Evolutionary conservation across 352 stramenopile genomes (phyloP).

Genomic region (Pythium graminicola): DNA sequence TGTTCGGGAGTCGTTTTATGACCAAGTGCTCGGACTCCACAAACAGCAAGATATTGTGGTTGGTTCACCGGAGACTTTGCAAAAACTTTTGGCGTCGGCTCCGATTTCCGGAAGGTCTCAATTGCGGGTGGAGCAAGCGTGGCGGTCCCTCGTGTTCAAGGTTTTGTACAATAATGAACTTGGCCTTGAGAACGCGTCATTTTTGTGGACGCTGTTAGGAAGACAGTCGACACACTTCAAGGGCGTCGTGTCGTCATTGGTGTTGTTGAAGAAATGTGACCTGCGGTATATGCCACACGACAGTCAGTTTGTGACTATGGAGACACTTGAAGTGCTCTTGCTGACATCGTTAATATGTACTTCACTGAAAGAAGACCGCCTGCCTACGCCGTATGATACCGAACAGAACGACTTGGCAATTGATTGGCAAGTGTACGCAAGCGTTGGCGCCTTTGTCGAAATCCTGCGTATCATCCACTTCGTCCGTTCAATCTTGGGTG

Average conservation of each 20-base stretch:
- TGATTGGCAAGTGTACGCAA: constrained; percentile 44
- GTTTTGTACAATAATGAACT: constrained; percentile 32
- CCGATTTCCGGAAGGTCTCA: constrained; percentile 26
- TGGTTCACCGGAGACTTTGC: constrained; percentile 15
- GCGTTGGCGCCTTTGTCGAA: constrained; percentile 42
- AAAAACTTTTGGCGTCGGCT: constrained; percentile 25
- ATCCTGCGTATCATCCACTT: constrained; percentile 53
- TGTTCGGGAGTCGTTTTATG: constrained; percentile 33
- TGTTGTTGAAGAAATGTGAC: constrained; percentile 51
- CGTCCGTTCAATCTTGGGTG: constrained; percentile 42
- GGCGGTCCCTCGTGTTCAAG: constrained; percentile 41
- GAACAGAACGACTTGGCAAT: constrained; percentile 33
- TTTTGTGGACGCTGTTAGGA: constrained; percentile 34
- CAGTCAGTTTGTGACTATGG: constrained; percentile 26
- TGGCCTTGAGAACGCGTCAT: constrained; percentile 21
- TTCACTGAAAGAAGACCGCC: constrained; percentile 15
- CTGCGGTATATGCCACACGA: constrained; percentile 22
- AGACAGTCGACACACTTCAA: constrained; percentile 36
- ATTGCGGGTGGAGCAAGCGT: constrained; percentile 32
- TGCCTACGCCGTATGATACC: constrained; percentile 13
- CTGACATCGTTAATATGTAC: constrained; percentile 46
- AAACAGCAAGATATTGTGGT: constrained; percentile 4
- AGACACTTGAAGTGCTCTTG: constrained; percentile 50
- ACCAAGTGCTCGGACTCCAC: constrained; percentile 4
- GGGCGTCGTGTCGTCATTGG: constrained; percentile 46